Percentiles rank a stretch among this genome's conserved stretches.
Evolutionary conservation across 2,329 filamentous ascomycete genomes (phyloP).

Genomic region (Ceratocystis smalleyi): DNA sequence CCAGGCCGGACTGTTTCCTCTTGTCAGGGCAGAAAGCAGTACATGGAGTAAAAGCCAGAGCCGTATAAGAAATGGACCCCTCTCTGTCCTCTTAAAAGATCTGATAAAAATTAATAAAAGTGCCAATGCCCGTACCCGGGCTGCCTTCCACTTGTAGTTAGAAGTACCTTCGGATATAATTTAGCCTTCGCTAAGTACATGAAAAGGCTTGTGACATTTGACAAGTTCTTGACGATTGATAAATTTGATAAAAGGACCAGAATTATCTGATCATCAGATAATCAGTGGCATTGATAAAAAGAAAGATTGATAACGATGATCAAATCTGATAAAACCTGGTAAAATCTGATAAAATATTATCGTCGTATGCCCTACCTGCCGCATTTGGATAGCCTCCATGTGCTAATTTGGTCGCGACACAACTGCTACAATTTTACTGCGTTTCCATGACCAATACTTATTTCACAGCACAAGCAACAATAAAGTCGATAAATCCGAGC

Average conservation of each 20-base stretch:
- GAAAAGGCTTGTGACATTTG: background rate
- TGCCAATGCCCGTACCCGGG: background rate
- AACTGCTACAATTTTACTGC: background rate
- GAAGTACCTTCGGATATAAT: background rate
- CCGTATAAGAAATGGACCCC: background rate
- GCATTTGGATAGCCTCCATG: background rate
- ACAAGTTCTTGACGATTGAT: background rate
- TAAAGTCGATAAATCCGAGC: background rate
- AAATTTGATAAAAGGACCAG: constrained; percentile 2
- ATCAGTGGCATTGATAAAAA: constrained; percentile 5
- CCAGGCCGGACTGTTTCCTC: background rate
- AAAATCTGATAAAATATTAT: background rate
- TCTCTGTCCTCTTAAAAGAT: background rate
- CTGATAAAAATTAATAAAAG: background rate
- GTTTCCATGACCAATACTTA: background rate
- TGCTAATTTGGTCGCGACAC: background rate
- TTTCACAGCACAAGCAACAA: background rate
- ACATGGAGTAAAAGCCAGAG: background rate
- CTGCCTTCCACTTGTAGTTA: background rate
- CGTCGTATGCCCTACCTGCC: background rate
- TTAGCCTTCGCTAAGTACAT: background rate
- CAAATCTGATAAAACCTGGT: background rate
- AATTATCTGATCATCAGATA: constrained; percentile 13
- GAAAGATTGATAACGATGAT: background rate
- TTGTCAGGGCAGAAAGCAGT: background rate